These are phyloP conservation scores for Telopea speciosissima DNA, from an alignment of 177 flowering plant species.

Conservation along the genomic window DNA sequence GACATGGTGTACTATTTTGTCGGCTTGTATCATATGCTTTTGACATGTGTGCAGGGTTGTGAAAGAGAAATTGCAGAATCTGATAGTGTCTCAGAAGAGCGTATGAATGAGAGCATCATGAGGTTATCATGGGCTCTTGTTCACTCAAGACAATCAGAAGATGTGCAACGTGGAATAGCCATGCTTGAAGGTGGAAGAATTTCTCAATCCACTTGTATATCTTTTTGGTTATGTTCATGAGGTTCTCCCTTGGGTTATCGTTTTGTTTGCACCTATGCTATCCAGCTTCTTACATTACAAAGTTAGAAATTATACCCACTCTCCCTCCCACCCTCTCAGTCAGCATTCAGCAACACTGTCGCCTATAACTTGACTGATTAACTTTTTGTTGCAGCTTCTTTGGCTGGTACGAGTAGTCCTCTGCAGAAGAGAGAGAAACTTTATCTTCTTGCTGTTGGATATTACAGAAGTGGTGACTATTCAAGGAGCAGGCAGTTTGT, in stretches of 20 bases:
- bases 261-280: neutral
- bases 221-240: too few species aligned
- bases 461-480: slow-evolving; percentile 72
- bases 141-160: slow-evolving; percentile 75
- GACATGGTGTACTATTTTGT: neutral
- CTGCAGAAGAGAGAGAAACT: slow-evolving; percentile 68
- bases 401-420: slow-evolving; percentile 40
- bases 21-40: neutral
- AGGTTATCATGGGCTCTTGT: slow-evolving; percentile 95
- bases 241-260: neutral
- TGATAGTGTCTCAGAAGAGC: slow-evolving; percentile 45
- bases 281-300: neutral
- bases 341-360: neutral
- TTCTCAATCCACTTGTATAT: neutral
- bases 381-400: slow-evolving; percentile 50
- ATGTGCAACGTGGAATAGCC: slow-evolving; percentile 89
- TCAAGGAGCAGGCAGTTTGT: slow-evolving; percentile 64
- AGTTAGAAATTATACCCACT: too few species aligned
- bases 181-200: slow-evolving; percentile 82
- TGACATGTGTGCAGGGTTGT: slow-evolving; percentile 46
- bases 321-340: too few species aligned
- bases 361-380: neutral
- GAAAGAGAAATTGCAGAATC: slow-evolving; percentile 79
- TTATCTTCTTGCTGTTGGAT: slow-evolving; percentile 88
- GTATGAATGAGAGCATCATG: slow-evolving; percentile 67